phyloP scores from a whole-genome alignment of 352 stramenopile genomes.

The Phytophthora fragariae region DNA sequence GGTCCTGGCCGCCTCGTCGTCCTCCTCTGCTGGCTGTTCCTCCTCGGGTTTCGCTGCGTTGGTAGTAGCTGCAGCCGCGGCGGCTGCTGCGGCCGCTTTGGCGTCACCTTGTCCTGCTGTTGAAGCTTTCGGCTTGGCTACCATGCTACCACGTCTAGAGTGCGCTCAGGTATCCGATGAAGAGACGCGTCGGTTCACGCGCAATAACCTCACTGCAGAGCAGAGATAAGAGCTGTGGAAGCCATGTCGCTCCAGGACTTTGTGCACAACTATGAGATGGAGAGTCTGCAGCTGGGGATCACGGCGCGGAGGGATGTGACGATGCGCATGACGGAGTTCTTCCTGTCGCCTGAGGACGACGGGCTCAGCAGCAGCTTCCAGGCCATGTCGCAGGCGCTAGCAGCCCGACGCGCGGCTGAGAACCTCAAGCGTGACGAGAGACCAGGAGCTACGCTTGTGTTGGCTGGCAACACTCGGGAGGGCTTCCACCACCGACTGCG shows the following conservation, averaged over 20 bases:
- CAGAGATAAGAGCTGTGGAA: neutral
- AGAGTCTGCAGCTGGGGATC: conserved; percentile 73
- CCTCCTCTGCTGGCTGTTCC: conserved; percentile 42
- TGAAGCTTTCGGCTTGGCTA: conserved; percentile 29
- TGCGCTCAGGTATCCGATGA: conserved; percentile 12
- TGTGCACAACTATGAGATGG: conserved; percentile 79
- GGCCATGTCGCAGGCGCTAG: conserved; percentile 56
- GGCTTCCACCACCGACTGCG: conserved; percentile 67
- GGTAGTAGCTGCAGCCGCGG: conserved; percentile 7
- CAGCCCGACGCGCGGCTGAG: conserved; percentile 41
- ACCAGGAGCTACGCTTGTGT: conserved; percentile 32
- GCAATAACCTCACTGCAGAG: neutral
- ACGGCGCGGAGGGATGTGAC: conserved; percentile 67
- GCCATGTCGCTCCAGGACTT: conserved; percentile 74
- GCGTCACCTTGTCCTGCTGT: conserved; percentile 37
- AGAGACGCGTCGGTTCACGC: conserved; percentile 35
- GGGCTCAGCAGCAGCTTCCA: conserved; percentile 44
- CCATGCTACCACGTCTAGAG: conserved; percentile 5
- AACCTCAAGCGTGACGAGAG: conserved; percentile 10
- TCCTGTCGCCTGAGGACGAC: conserved; percentile 44
- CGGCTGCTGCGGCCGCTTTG: conserved; percentile 24
- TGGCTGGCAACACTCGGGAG: conserved; percentile 65
- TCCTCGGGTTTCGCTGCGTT: conserved; percentile 28
- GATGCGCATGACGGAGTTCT: conserved; percentile 54
- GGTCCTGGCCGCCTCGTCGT: conserved; percentile 48